These are phyloP conservation scores for Alloascoidea africana DNA, from an alignment of 805 yeast species.

Conservation along the genomic window DNA sequence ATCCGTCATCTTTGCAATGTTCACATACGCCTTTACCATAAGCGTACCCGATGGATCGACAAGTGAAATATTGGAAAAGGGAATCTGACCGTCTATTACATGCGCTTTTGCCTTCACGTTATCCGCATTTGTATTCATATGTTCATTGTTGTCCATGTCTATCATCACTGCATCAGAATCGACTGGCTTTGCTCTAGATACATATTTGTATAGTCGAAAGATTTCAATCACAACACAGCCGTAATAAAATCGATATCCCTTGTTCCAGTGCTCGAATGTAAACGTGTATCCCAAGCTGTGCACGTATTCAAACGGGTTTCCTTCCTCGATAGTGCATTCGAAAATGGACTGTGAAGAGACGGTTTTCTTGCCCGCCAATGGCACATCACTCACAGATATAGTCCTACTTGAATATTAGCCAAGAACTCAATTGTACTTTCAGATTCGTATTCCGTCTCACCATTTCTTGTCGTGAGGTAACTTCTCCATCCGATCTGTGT, in stretches of 20 bases:
- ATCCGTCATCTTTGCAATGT: constrained; percentile 60
- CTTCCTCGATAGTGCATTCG: constrained; percentile 27
- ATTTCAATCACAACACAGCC: constrained; percentile 43
- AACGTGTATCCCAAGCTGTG: constrained; percentile 58
- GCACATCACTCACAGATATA: constrained; percentile 53
- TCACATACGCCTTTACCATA: constrained; percentile 45
- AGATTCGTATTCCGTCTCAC: constrained; percentile 8
- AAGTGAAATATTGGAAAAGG: constrained; percentile 5
- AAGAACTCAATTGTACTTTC: constrained; percentile 2
- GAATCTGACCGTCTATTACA: too few relatives aligned
- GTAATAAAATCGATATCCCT: constrained; percentile 48
- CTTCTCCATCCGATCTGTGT: constrained; percentile 3
- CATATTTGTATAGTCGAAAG: constrained; percentile 23
- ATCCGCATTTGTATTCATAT: constrained; percentile 3
- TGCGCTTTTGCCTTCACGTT: too few relatives aligned
- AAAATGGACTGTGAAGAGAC: constrained; percentile 53
- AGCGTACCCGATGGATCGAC: constrained; percentile 16
- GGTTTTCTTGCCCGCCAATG: constrained; percentile 56
- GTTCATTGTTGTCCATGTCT: constrained; percentile 3
- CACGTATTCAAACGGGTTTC: constrained; percentile 24
- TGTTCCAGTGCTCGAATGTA: constrained; percentile 43
- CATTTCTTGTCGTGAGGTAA: constrained; percentile 4
- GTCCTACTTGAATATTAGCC: constrained; percentile 24
- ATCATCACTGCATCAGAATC: constrained; percentile 4
- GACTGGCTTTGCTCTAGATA: not conserved